A percentile compares a stretch with the other conserved stretches of the same genome.
These are phyloP conservation scores for Ceratocystis huliohia DNA, from an alignment of 2,329 filamentous ascomycete species.

Conservation along the genomic window DNA sequence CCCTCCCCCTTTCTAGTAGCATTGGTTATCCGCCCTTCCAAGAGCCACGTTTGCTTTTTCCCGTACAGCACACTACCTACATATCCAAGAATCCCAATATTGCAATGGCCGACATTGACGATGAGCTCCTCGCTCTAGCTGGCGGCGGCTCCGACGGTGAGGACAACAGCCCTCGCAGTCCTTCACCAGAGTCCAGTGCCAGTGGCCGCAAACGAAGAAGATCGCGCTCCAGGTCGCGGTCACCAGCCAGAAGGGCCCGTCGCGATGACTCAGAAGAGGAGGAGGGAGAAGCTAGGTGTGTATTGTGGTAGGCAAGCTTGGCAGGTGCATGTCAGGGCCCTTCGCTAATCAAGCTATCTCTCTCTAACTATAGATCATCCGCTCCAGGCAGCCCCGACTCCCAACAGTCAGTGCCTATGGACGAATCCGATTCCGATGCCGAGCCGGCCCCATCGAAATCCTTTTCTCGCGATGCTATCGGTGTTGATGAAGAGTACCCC, in stretches of 20 bases:
- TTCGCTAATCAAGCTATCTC: not conserved
- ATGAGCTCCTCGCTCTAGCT: constrained; percentile 84
- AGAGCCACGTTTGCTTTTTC: not conserved
- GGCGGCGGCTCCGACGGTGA: constrained; percentile 55
- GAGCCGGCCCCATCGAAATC: constrained; percentile 35
- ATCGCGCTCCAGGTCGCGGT: constrained; percentile 18
- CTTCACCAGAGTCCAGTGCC: constrained; percentile 10
- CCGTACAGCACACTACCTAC: not conserved
- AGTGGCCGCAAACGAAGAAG: constrained; percentile 11
- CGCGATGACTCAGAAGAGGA: constrained; percentile 41
- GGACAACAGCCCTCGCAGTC: constrained; percentile 26
- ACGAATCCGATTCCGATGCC: constrained; percentile 61
- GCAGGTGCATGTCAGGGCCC: not conserved
- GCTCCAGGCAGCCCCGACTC: constrained; percentile 58
- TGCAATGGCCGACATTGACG: constrained; percentile 78
- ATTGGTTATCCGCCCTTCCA: too few species aligned
- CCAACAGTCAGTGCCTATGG: constrained; percentile 74
- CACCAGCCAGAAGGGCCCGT: constrained; percentile 33
- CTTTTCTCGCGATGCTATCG: constrained; percentile 35
- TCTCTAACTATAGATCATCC: constrained; percentile 45
- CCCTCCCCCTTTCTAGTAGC: not conserved
- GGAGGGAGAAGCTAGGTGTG: constrained; percentile 55
- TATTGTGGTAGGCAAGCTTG: not conserved
- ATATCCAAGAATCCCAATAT: not conserved
- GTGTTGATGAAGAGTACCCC: constrained; percentile 56